Evolutionary conservation across 2,329 filamentous ascomycete species (phyloP).

Genomic region (Verticillium dahliae): DNA sequence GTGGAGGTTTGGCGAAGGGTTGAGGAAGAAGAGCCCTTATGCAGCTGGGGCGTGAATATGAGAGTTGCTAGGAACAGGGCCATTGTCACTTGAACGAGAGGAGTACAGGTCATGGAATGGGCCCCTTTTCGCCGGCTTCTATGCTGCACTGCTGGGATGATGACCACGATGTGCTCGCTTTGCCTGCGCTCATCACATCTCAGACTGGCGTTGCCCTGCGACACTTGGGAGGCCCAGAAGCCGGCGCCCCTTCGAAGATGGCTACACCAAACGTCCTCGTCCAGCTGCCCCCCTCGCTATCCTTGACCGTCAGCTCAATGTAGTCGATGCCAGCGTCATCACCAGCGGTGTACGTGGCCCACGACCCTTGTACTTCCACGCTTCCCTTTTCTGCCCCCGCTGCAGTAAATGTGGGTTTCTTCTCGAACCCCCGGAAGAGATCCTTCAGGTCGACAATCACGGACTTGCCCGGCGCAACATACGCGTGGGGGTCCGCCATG

Average conservation of each 20-base stretch:
- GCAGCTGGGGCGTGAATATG: constrained; percentile 3
- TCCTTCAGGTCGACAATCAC: constrained; percentile 17
- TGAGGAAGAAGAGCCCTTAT: constrained; percentile 19
- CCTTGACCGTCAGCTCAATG: constrained; percentile 10
- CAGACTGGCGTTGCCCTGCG: not conserved
- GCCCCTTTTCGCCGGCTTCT: no score
- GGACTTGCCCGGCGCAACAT: constrained; percentile 16
- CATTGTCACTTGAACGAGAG: no score
- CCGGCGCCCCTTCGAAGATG: constrained; percentile 4
- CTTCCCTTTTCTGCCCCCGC: constrained; percentile 8
- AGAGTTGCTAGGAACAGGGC: not conserved
- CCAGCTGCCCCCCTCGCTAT: constrained; percentile 14
- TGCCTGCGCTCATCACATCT: not conserved
- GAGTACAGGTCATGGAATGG: no score
- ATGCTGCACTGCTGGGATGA: no score
- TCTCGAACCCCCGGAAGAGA: constrained; percentile 15
- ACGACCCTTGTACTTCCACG: constrained; percentile 9
- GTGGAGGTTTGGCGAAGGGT: constrained; percentile 34
- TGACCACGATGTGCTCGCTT: not conserved
- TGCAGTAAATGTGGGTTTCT: constrained; percentile 9
- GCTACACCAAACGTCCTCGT: constrained; percentile 13
- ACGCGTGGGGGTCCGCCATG: constrained; percentile 16
- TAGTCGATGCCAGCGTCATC: constrained; percentile 10
- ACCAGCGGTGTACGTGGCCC: constrained; percentile 10
- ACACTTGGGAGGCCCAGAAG: not conserved